phyloP scores from a whole-genome alignment of 371 early-diverging fungal species.

The Circinella minor region DNA sequence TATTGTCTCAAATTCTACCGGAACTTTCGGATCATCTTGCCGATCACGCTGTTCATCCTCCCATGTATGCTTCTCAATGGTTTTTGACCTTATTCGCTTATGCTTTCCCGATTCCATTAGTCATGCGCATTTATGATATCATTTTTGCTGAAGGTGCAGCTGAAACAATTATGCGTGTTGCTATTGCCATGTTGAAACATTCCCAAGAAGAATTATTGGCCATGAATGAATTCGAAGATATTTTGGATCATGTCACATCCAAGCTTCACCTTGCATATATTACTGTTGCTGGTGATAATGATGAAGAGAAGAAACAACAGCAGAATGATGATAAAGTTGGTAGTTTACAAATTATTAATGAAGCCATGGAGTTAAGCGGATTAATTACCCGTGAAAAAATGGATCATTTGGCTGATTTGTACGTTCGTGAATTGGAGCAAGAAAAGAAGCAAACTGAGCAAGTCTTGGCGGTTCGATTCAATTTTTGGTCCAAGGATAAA shows the following conservation, averaged over 20 bases:
- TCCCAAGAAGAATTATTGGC: conserved; percentile 70
- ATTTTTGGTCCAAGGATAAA: conserved; percentile 43
- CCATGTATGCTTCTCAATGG: conserved; percentile 92
- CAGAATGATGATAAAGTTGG: too few relatives aligned
- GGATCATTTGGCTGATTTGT: conserved; percentile 74
- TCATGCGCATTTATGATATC: conserved; percentile 80
- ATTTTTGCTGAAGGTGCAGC: conserved; percentile 82
- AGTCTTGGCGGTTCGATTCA: conserved; percentile 60
- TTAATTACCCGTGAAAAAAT: conserved; percentile 72
- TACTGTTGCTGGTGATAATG: too few relatives aligned
- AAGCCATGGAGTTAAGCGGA: conserved; percentile 72
- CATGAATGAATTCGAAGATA: conserved; percentile 80
- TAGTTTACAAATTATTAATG: conserved; percentile 58
- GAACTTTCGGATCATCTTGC: conserved; percentile 72
- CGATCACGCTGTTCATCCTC: conserved; percentile 71
- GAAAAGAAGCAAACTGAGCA: conserved; percentile 67
- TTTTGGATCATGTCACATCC: conserved; percentile 76
- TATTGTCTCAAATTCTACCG: conserved; percentile 81
- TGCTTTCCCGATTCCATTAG: conserved; percentile 75
- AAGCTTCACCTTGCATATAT: conserved; percentile 75
- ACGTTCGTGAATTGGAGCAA: conserved; percentile 64
- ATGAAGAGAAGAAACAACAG: too few relatives aligned
- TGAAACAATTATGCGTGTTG: conserved; percentile 82
- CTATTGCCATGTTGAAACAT: conserved; percentile 80
- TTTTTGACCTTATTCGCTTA: conserved; percentile 87